Base-by-base conservation (phyloP, 2,329 filamentous ascomycete genomes). In the Torrubiellomyces zombiae region DNA sequence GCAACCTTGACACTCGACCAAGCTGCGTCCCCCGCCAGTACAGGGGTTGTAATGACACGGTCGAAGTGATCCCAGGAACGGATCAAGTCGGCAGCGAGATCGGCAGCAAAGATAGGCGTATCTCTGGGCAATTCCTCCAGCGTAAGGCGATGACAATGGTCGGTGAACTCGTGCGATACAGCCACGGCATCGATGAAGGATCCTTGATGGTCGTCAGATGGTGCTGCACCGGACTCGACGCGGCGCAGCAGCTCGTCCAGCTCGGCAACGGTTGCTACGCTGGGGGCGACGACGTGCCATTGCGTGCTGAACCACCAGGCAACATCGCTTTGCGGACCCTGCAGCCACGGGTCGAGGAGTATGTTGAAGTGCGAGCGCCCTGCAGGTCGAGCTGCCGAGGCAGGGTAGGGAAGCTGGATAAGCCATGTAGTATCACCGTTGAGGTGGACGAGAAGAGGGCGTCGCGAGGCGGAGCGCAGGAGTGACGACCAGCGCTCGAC, bases 351-450 rank as follows among this genome's bases (percentile, higher is more conserved):
- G 38, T 76, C 71, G 21, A 77, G 56, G 12, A 77, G 47, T 24
- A 77, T 55, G 38, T 76, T 75, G 53, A 63, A 75, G 36, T 65
- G 71, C 11, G 53, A 48, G 11, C 60, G 57, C 6, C 49, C 48
- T n/a, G 47, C 47, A 20, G 55, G 52, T 23, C 45, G 51, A 13
- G 50, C 38, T 3, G 49, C 48, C 16, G 48, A 45, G 0, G 48
- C 37, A 5, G 67, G 68, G 21, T 62, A 59, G 1, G 71, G 69
- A 7, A 77, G 52, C 31, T 72, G 68, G n/a, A 76, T 48, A 3
- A 77, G 53, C 71, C 72, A 77, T 13, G 63, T 67, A 4, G 68
- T 74, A 47, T 77, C 71, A 35, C 63, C 70, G 43, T 75, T 76
- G 16, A 77, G 54, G 43, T 76, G 71, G 26, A 67, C 63, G 7